These are phyloP conservation scores for Nakazawaea anatomiae DNA, from an alignment of 805 yeast genomes.

Conservation along the genomic window DNA sequence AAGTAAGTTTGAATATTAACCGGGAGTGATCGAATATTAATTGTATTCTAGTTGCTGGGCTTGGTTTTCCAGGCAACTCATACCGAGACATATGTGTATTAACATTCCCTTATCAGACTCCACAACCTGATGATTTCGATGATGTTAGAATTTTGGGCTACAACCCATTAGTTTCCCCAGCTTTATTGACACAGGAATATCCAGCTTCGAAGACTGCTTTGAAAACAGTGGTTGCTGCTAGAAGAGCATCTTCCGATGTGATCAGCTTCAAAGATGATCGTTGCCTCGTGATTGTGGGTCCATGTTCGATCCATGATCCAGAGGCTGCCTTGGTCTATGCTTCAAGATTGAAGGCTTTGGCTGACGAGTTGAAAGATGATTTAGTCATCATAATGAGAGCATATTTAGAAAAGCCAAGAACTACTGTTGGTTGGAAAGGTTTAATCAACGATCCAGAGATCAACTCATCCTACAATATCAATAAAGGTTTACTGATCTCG, in stretches of 20 bases:
- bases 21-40: background rate
- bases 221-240: conserved; percentile 66
- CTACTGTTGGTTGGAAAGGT: conserved; percentile 99
- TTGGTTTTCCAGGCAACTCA: background rate
- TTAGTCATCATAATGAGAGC: conserved; percentile 93
- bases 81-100: background rate
- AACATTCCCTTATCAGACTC: conserved; percentile 24
- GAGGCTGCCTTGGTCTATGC: conserved; percentile 88
- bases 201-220: conserved; percentile 54
- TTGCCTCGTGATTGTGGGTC: conserved; percentile 85
- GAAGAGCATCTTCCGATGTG: conserved; percentile 72
- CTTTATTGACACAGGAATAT: conserved; percentile 77
- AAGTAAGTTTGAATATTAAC: background rate
- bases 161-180: conserved; percentile 94
- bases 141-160: conserved; percentile 82
- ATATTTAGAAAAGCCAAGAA: conserved; percentile 95
- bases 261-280: conserved; percentile 77
- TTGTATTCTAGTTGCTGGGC: background rate
- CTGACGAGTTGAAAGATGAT: conserved; percentile 70
- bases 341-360: conserved; percentile 52
- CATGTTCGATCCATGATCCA: conserved; percentile 94
- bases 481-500: conserved; percentile 86
- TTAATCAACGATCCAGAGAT: conserved; percentile 95
- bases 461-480: conserved; percentile 87
- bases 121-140: conserved; percentile 61